Percentiles rank a stretch among this genome's conserved stretches.
Evolutionary conservation across 192 early-diverging fungal species (phyloP).

Genomic region (Umbelopsis vinacea): DNA sequence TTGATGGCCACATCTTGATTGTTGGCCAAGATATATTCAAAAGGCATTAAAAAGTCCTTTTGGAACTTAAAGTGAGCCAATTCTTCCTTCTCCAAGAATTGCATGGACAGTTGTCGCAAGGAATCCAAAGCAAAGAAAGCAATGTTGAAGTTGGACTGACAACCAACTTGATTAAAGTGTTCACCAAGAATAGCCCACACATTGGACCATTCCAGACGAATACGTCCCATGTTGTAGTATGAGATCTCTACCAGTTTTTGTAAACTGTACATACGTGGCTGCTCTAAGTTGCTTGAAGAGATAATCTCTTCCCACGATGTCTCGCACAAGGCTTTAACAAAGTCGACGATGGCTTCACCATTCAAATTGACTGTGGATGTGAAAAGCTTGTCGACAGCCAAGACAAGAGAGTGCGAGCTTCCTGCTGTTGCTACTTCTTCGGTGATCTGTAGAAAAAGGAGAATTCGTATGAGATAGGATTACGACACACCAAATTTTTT

Average conservation of each 20-base stretch:
- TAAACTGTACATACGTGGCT: conserved; percentile 87
- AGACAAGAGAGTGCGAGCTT: conserved; percentile 71
- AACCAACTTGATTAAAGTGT: conserved; percentile 86
- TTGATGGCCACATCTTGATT: conserved; percentile 75
- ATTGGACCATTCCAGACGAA: conserved; percentile 94
- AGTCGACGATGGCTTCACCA: conserved; percentile 85
- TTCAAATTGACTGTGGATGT: conserved; percentile 78
- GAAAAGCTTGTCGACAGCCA: conserved; percentile 88
- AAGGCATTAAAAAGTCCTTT: conserved; percentile 92
- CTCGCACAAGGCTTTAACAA: conserved; percentile 82
- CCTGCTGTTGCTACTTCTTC: conserved; percentile 59
- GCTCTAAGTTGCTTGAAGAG: conserved; percentile 56
- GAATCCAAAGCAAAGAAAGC: conserved; percentile 91
- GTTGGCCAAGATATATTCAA: conserved; percentile 79
- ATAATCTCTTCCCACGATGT: conserved; percentile 91
- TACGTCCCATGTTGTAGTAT: conserved; percentile 97
- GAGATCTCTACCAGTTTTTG: conserved; percentile 96
- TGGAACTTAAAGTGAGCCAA: conserved; percentile 92
- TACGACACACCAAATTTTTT: no score
- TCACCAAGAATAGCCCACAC: conserved; percentile 85
- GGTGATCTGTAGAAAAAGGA: not conserved
- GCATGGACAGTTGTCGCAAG: conserved; percentile 89
- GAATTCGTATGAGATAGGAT: not conserved
- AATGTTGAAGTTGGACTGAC: conserved; percentile 81
- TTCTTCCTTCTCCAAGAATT: conserved; percentile 95